Evolutionary conservation across 371 early-diverging fungal genomes (phyloP).

Genomic region (Mitosporidium daphniae): DNA sequence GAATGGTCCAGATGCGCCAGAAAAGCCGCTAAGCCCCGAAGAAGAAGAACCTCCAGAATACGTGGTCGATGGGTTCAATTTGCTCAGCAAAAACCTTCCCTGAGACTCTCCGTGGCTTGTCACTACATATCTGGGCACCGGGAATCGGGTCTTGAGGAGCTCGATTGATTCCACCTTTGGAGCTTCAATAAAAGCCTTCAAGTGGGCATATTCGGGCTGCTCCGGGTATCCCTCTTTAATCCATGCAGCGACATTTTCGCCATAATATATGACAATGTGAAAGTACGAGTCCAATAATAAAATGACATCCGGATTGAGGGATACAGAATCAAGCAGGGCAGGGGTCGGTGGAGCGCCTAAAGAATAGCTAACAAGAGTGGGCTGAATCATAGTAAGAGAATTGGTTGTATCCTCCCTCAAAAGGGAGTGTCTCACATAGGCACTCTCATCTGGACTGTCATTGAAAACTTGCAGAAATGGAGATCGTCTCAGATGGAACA

Average conservation of each 20-base stretch:
- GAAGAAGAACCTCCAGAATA: too few species aligned
- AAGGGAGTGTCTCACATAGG: slow-evolving; percentile 51
- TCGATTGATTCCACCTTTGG: slow-evolving; percentile 57
- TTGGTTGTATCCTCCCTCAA: slow-evolving; percentile 72
- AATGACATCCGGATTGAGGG: slow-evolving; percentile 70
- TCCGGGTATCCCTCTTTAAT: slow-evolving; percentile 60
- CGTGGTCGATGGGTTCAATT: slow-evolving; percentile 90
- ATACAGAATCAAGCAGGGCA: slow-evolving; percentile 78
- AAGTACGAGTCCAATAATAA: slow-evolving; percentile 90
- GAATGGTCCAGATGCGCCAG: too few species aligned
- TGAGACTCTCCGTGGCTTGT: slow-evolving; percentile 90
- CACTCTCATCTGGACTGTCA: slow-evolving; percentile 91
- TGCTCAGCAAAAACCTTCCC: slow-evolving; percentile 87
- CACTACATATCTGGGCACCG: slow-evolving; percentile 86
- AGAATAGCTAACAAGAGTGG: slow-evolving; percentile 63
- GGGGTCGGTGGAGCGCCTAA: slow-evolving; percentile 61
- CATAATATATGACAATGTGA: slow-evolving; percentile 80
- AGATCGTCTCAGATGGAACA: slow-evolving; percentile 89
- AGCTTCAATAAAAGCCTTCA: slow-evolving; percentile 55
- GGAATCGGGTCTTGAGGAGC: slow-evolving; percentile 64
- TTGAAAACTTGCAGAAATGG: slow-evolving; percentile 96
- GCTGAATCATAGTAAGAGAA: slow-evolving; percentile 93
- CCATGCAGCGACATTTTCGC: slow-evolving; percentile 61
- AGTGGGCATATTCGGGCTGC: slow-evolving; percentile 52
- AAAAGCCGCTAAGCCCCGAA: slow-evolving; percentile 8